Evolutionary conservation across 2,329 filamentous ascomycete species (phyloP).

Genomic region (Colletotrichum limetticola): DNA sequence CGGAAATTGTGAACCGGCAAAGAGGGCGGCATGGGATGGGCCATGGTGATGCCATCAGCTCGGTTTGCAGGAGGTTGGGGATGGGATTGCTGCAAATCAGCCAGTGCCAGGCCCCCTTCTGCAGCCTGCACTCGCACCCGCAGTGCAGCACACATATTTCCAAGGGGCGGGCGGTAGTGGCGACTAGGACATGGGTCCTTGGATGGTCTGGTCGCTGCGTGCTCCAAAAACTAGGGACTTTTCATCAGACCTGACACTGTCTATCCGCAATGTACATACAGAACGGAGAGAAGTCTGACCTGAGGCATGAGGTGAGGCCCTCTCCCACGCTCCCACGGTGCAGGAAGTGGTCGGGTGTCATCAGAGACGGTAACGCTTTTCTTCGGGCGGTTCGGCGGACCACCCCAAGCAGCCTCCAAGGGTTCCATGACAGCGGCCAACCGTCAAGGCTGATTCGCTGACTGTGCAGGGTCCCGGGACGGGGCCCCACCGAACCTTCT

Average conservation of each 20-base stretch:
- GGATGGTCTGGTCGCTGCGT: neutral
- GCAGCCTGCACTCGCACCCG: constrained; percentile 16
- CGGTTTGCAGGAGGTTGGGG: constrained; percentile 18
- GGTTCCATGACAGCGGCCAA: constrained; percentile 12
- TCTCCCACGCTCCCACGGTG: neutral
- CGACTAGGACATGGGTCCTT: constrained; percentile 17
- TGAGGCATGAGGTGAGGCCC: neutral
- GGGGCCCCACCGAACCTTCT: constrained; percentile 57
- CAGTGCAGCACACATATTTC: constrained; percentile 11
- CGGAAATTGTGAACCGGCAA: neutral
- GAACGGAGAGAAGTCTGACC: too few relatives aligned
- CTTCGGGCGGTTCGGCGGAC: constrained; percentile 31
- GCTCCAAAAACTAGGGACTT: neutral
- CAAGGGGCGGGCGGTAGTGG: constrained; percentile 28
- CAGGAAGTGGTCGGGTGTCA: constrained; percentile 10
- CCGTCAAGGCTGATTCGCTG: constrained; percentile 7
- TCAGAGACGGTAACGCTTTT: constrained; percentile 8
- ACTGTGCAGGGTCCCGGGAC: constrained; percentile 16
- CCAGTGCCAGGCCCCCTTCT: constrained; percentile 18
- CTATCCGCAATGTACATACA: too few relatives aligned
- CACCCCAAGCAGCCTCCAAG: neutral
- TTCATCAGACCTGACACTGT: too few relatives aligned
- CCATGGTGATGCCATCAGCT: constrained; percentile 27
- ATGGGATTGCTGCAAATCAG: constrained; percentile 14
- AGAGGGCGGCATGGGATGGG: constrained; percentile 7